These are phyloP conservation scores for Lactuca sativa DNA, from an alignment of 129 eudicot genomes.

Conservation along the genomic window DNA sequence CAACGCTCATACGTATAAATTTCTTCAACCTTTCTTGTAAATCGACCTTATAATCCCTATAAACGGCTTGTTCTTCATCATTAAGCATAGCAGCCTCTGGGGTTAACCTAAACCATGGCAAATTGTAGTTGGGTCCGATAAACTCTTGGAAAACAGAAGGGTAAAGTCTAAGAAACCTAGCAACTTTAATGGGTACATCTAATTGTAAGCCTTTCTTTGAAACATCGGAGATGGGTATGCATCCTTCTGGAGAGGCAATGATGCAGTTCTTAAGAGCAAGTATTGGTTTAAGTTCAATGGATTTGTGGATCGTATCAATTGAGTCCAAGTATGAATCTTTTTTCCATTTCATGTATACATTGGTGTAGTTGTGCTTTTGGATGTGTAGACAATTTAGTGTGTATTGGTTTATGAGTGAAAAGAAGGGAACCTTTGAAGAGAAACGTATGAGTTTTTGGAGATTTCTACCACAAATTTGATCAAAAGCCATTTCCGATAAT, in stretches of 20 bases:
- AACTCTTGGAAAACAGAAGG: constrained; percentile 83
- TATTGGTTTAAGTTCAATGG: constrained; percentile 62
- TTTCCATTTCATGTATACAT: constrained; percentile 89
- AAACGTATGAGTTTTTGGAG: background rate
- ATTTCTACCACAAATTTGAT: background rate
- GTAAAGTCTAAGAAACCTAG: constrained; percentile 61
- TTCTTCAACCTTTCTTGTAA: constrained; percentile 56
- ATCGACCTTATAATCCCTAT: constrained; percentile 49
- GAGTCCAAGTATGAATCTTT: constrained; percentile 66
- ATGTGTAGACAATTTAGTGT: constrained; percentile 24
- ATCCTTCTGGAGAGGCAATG: constrained; percentile 46
- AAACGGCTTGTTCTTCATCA: constrained; percentile 54
- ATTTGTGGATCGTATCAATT: constrained; percentile 56
- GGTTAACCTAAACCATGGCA: constrained; percentile 89
- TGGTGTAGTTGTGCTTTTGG: constrained; percentile 53
- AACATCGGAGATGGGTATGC: constrained; percentile 73
- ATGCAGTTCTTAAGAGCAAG: constrained; percentile 68
- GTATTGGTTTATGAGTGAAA: constrained; percentile 17
- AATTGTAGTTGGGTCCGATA: constrained; percentile 56
- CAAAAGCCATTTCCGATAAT: constrained; percentile 11
- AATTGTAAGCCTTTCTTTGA: constrained; percentile 63
- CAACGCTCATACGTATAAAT: constrained; percentile 63
- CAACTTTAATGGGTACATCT: constrained; percentile 63
- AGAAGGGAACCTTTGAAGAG: background rate
- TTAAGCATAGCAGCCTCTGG: constrained; percentile 50